Evolutionary conservation across 441 rosid species (phyloP).

Genomic region (Daphne laureola): DNA sequence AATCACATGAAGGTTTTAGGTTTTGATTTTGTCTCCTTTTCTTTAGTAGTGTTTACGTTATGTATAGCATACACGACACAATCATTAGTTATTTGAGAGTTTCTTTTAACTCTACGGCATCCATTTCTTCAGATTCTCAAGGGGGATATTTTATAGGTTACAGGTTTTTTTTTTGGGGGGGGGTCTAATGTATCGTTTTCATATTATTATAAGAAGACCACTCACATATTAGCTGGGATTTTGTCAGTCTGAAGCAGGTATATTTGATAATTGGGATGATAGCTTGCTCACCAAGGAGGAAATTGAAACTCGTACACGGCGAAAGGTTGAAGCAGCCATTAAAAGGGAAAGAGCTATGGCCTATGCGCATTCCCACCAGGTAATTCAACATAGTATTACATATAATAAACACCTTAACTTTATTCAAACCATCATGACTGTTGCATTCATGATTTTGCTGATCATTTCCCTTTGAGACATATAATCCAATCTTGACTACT

Average conservation of each 20-base stretch:
- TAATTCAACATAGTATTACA: slow-evolving; percentile 15
- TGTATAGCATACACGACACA: no score
- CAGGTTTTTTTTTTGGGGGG: no score
- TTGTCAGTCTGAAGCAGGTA: slow-evolving; percentile 57
- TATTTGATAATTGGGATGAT: slow-evolving; percentile 66
- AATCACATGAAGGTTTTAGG: no score
- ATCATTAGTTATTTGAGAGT: no score
- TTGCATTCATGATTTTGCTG: no score
- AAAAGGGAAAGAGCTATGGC: slow-evolving; percentile 88
- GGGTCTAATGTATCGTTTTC: no score
- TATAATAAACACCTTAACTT: neutral
- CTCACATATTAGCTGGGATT: neutral
- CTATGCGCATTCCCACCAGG: slow-evolving; percentile 90
- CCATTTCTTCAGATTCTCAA: no score
- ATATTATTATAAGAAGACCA: no score
- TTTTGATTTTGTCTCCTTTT: no score
- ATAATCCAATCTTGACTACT: neutral
- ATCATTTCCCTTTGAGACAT: neutral
- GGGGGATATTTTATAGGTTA: no score
- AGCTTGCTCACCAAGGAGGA: slow-evolving; percentile 78
- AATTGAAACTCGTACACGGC: slow-evolving; percentile 60
- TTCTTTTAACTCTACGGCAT: no score
- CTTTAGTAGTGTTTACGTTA: no score
- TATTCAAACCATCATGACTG: neutral
- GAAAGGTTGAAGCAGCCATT: slow-evolving; percentile 65